phyloP scores from a whole-genome alignment of 768 basidiomycete species.

The Rhodotorula taiwanensis region DNA sequence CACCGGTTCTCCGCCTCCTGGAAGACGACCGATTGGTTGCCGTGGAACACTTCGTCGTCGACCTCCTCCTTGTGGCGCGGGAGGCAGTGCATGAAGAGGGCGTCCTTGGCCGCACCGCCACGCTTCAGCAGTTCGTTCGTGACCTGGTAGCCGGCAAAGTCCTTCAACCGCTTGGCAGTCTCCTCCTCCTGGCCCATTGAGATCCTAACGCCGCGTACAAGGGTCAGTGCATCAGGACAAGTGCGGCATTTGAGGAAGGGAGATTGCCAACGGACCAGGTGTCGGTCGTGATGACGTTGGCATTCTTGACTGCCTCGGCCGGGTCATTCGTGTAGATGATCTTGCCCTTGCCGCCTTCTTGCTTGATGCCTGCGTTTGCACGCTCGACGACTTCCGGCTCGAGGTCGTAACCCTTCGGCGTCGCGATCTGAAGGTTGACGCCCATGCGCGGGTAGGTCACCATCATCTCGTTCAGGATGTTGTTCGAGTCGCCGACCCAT shows the following conservation, averaged over 20 bases:
- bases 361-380: slow-evolving; percentile 52
- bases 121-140: slow-evolving; percentile 72
- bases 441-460: slow-evolving; percentile 89
- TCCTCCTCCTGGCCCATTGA: slow-evolving; percentile 99
- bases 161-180: slow-evolving; percentile 72
- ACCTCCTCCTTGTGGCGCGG: slow-evolving; percentile 90
- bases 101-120: slow-evolving; percentile 40
- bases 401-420: slow-evolving; percentile 55
- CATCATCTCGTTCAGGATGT: slow-evolving; percentile 94
- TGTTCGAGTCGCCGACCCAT: slow-evolving; percentile 89
- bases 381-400: slow-evolving; percentile 66
- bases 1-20: slow-evolving; percentile 84
- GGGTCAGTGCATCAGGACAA: not conserved
- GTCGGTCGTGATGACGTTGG: slow-evolving; percentile 93
- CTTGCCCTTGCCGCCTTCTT: slow-evolving; percentile 34
- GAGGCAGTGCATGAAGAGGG: slow-evolving; percentile 83
- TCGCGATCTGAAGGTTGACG: slow-evolving; percentile 74
- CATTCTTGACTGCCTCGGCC: slow-evolving; percentile 74
- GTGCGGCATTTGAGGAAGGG: not conserved
- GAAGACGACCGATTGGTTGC: slow-evolving; percentile 83
- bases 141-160: slow-evolving; percentile 88
- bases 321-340: slow-evolving; percentile 49
- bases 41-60: slow-evolving; percentile 95
- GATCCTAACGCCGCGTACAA: slow-evolving; percentile 57
- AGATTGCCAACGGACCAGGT: slow-evolving; percentile 62